Percentiles rank a stretch among this genome's conserved stretches.
These are phyloP conservation scores for Malassezia restricta DNA, from an alignment of 1,284 basidiomycete genomes.

Conservation along the genomic window DNA sequence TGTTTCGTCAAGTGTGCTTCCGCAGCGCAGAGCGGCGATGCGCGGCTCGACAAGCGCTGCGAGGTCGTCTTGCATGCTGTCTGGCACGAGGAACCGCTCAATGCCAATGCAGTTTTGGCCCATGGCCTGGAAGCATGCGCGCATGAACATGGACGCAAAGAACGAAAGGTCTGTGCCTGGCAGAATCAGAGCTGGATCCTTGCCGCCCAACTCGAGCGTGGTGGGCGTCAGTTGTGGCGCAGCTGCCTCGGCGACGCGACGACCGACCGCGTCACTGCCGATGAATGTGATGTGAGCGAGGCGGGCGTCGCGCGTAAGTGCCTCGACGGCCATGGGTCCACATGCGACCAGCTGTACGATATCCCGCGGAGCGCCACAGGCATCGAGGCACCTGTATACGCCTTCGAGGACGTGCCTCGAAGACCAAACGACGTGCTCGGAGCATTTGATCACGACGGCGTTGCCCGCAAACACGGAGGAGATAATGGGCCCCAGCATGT, in stretches of 20 bases:
- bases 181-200: conserved; percentile 52
- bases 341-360: conserved; percentile 56
- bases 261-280: conserved; percentile 78
- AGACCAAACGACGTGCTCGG: conserved; percentile 38
- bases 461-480: conserved; percentile 83
- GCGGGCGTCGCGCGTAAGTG: conserved; percentile 63
- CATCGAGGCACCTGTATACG: conserved; percentile 46
- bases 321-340: conserved; percentile 71
- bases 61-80: conserved; percentile 55
- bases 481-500: conserved; percentile 81
- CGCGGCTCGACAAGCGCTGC: conserved; percentile 20
- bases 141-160: conserved; percentile 49
- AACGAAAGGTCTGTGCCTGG: conserved; percentile 49
- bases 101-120: conserved; percentile 90
- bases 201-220: conserved; percentile 71
- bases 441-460: conserved; percentile 74
- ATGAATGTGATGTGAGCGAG: conserved; percentile 72
- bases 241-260: conserved; percentile 69
- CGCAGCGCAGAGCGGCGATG: conserved; percentile 25
- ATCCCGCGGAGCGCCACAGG: conserved; percentile 65
- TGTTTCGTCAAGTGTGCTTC: conserved; percentile 36
- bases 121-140: conserved; percentile 55
- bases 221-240: conserved; percentile 74
- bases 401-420: conserved; percentile 53
- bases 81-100: conserved; percentile 77